Evolutionary conservation across 108 stramenopile genomes (phyloP), one percentile per base, ranked within the genome.

Genomic region (Asterionellopsis glacialis): DNA sequence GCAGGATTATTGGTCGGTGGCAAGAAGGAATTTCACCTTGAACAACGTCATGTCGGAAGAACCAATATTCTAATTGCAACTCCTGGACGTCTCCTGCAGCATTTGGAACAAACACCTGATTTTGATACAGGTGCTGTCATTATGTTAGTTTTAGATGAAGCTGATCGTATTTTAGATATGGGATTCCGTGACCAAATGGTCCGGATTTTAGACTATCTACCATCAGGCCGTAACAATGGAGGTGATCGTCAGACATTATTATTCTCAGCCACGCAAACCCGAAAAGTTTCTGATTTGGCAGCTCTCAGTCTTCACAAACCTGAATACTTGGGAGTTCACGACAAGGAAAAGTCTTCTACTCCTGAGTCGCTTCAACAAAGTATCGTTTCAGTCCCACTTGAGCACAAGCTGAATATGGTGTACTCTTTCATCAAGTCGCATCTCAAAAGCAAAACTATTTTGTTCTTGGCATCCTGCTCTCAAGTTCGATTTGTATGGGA

Each of bases 231-330:
- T 41, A 60, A 68, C 50, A 67, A 59, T 59, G 54, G 62, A 53
- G 19, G 50, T 48, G 41, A 33, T 44, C 65, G 99, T 21, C 99
- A 98, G 67, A 99, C 99, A 26, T 79, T 98, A 60, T 79, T 99
- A 13, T 99, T 98, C 75, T 90, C 87, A n/a, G 99, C 99, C 13
- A 99, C 99, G 9, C 97, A 98, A 72, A 97, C 98, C 3, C 91
- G 88, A 59, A 90, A 93, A 59, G 99, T 99, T 21, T 82, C 93
- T 41, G 96, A 99, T 67, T 72, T 99, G 52, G 96, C 96, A n/a
- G 90, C 96, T 1, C 64, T 99, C 28, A 87, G 87, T 51, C 74
- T 99, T 18, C 69, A 83, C 44, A 63, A 73, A 19, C 97, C 97
- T 9, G 95, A 97, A 53, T 98, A 96, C 62, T 76, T 99, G 6